Evolutionary conservation across 1,284 basidiomycete species (phyloP).

Genomic region (Phlebopus sp.): DNA sequence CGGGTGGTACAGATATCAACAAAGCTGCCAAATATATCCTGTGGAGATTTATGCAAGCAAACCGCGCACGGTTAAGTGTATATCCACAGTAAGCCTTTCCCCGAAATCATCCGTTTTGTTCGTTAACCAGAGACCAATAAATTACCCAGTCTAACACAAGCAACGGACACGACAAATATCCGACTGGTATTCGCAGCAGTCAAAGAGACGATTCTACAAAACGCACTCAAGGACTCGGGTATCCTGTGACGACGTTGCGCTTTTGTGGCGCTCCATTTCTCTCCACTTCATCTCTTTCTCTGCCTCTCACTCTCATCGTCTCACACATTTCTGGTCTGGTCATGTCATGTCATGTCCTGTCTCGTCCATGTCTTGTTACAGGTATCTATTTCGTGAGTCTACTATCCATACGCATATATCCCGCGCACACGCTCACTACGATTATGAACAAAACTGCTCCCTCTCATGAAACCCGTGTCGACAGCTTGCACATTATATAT

Average conservation of each 20-base stretch:
- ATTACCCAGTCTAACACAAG: constrained; percentile 64
- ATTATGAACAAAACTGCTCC: too few relatives aligned
- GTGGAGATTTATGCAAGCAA: constrained; percentile 96
- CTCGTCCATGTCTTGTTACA: too few relatives aligned
- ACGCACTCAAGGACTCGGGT: constrained; percentile 81
- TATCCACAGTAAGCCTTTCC: constrained; percentile 80
- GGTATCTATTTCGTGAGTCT: too few relatives aligned
- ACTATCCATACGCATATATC: too few relatives aligned
- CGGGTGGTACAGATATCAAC: constrained; percentile 91
- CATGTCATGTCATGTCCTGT: too few relatives aligned
- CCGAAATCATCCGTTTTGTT: neutral
- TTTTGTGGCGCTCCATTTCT: constrained; percentile 12
- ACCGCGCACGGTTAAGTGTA: constrained; percentile 82
- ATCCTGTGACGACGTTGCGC: constrained; percentile 46
- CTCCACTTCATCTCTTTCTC: constrained; percentile 25
- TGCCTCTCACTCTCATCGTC: neutral
- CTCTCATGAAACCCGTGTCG: too few relatives aligned
- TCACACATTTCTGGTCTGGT: too few relatives aligned
- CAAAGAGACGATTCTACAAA: constrained; percentile 96
- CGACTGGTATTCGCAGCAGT: constrained; percentile 94
- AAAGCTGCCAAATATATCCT: constrained; percentile 98
- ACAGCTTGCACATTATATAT: too few relatives aligned
- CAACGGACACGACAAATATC: constrained; percentile 80
- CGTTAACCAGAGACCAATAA: neutral
- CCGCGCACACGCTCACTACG: too few relatives aligned